Evolutionary conservation across 768 basidiomycete species (phyloP).

Genomic region (Hypsizygus marmoreus): DNA sequence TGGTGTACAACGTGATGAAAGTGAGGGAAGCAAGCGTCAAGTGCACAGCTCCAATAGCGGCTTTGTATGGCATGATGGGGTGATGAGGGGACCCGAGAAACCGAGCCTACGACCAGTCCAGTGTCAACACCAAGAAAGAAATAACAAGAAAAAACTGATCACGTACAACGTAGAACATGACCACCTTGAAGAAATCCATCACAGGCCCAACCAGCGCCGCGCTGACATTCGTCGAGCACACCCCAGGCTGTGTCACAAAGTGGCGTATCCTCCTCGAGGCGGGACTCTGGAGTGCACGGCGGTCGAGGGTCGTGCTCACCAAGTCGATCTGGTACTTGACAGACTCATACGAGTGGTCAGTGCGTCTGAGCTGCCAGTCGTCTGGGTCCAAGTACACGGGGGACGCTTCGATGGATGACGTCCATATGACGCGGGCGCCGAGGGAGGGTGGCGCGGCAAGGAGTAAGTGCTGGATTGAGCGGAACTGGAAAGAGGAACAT

Average conservation of each 20-base stretch:
- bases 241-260: slow-evolving; percentile 68
- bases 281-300: slow-evolving; percentile 32
- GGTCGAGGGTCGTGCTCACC: slow-evolving; percentile 57
- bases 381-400: slow-evolving; percentile 55
- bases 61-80: slow-evolving; percentile 60
- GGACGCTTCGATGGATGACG: slow-evolving; percentile 68
- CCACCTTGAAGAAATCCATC: slow-evolving; percentile 47
- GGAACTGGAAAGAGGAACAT: slow-evolving; percentile 50
- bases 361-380: slow-evolving; percentile 73
- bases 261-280: slow-evolving; percentile 47
- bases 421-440: slow-evolving; percentile 74
- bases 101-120: slow-evolving; percentile 55
- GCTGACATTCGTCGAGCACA: slow-evolving; percentile 66
- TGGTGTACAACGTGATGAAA: slow-evolving; percentile 42
- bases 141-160: not conserved
- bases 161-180: slow-evolving; percentile 67
- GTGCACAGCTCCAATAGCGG: slow-evolving; percentile 68
- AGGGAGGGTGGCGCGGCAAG: slow-evolving; percentile 40
- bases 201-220: slow-evolving; percentile 45
- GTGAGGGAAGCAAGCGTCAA: slow-evolving; percentile 60
- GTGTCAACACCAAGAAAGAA: not conserved
- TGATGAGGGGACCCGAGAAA: slow-evolving; percentile 68
- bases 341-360: slow-evolving; percentile 64
- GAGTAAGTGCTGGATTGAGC: slow-evolving; percentile 58
- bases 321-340: slow-evolving; percentile 81